Evolutionary conservation across 768 basidiomycete species (phyloP).

Genomic region (Rhizopogon vesiculosus): DNA sequence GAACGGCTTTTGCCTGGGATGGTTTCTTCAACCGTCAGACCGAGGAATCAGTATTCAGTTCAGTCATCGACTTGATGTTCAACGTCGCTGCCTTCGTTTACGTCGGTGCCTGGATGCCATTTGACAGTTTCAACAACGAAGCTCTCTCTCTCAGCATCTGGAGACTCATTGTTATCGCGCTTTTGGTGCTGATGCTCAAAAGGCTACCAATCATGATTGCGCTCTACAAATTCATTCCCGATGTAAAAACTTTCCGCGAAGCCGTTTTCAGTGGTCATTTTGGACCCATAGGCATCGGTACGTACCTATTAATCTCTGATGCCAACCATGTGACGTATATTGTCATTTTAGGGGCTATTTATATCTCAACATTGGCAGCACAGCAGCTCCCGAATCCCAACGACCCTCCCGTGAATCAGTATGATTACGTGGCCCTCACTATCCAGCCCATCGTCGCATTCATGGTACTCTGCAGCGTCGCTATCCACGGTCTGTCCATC

Average conservation of each 20-base stretch:
- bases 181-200: slow-evolving; percentile 77
- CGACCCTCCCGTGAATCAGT: slow-evolving; percentile 48
- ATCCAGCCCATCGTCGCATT: slow-evolving; percentile 95
- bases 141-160: slow-evolving; percentile 71
- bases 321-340: slow-evolving; percentile 2
- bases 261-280: slow-evolving; percentile 96
- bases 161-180: slow-evolving; percentile 79
- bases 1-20: slow-evolving; percentile 96
- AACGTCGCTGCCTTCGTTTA: slow-evolving; percentile 95
- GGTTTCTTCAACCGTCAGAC: slow-evolving; percentile 92
- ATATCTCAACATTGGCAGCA: slow-evolving; percentile 83
- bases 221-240: slow-evolving; percentile 90
- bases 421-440: slow-evolving; percentile 59
- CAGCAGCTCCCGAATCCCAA: slow-evolving; percentile 47
- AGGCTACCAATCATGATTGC: slow-evolving; percentile 82
- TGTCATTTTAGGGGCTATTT: slow-evolving; percentile 66
- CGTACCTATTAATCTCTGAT: slow-evolving; percentile 11
- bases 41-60: slow-evolving; percentile 92
- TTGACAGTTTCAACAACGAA: slow-evolving; percentile 66
- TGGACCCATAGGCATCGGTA: slow-evolving; percentile 80
- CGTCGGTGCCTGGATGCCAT: slow-evolving; percentile 98
- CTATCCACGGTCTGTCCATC: slow-evolving; percentile 87
- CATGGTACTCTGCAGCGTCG: slow-evolving; percentile 89
- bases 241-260: slow-evolving; percentile 91
- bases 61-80: slow-evolving; percentile 94